Conservation (phyloP, 768 basidiomycete species). For the Kwoniella mangroviensis region DNA sequence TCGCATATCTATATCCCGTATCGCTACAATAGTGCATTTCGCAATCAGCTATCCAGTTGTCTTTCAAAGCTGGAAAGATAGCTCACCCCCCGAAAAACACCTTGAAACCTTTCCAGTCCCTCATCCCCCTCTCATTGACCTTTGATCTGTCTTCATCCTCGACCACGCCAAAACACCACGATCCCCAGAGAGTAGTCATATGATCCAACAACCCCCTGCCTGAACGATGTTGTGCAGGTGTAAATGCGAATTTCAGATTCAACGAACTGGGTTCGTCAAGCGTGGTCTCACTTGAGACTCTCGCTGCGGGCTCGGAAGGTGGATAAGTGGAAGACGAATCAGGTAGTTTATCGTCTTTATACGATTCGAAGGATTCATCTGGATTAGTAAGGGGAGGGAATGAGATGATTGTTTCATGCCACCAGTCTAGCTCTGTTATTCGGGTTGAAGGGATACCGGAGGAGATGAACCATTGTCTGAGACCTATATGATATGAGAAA, state of each 20-base stretch:
- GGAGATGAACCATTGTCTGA: conserved; percentile 53
- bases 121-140: conserved; percentile 38
- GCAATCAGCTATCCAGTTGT: no score
- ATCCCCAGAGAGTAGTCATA: conserved; percentile 56
- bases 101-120: conserved; percentile 50
- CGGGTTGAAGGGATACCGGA: conserved; percentile 45
- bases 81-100: conserved; percentile 56
- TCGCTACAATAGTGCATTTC: conserved; percentile 35
- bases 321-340: neutral
- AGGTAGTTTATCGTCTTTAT: conserved; percentile 6
- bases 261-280: conserved; percentile 20
- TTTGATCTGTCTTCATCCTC: conserved; percentile 8
- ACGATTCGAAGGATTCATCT: conserved; percentile 1
- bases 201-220: conserved; percentile 55
- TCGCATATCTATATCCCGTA: conserved; percentile 56
- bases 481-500: conserved; percentile 27
- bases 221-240: conserved; percentile 56
- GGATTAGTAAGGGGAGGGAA: conserved; percentile 26
- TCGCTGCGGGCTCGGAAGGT: neutral
- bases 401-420: conserved; percentile 46
- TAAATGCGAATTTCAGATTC: conserved; percentile 53
- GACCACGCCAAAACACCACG: conserved; percentile 54
- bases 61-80: neutral
- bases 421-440: conserved; percentile 56
- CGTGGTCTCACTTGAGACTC: conserved; percentile 11